A percentile compares a stretch with the other conserved stretches of the same genome.
Conservation (phyloP, 1,284 basidiomycete species). For the Phenoliferia sp. region DNA sequence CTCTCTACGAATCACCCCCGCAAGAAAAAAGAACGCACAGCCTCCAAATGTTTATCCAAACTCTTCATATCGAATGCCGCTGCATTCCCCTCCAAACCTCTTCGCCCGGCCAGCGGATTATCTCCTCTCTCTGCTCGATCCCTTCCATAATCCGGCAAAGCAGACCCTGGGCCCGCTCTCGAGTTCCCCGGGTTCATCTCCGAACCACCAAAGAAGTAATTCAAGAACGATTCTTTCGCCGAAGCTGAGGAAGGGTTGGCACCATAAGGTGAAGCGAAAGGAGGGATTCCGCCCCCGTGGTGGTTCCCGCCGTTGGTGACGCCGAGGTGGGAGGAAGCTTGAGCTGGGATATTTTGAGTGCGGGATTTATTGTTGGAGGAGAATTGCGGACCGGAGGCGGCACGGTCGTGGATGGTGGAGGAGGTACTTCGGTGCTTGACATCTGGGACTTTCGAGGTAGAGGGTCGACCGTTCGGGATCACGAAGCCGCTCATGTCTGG, state of each 20-base stretch:
- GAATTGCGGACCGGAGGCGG: conserved; percentile 41
- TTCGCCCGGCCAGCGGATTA: conserved; percentile 48
- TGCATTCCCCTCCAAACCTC: conserved; percentile 65
- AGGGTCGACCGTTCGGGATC: conserved; percentile 49
- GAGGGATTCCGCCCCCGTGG: conserved; percentile 9
- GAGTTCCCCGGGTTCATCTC: conserved; percentile 48
- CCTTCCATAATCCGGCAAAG: not conserved
- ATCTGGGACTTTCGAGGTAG: conserved; percentile 37
- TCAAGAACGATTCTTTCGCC: conserved; percentile 83
- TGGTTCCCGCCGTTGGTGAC: not conserved
- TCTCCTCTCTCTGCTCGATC: conserved; percentile 42
- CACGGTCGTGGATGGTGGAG: conserved; percentile 69
- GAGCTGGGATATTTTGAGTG: not conserved
- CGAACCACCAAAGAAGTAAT: conserved; percentile 87
- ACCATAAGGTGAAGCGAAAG: conserved; percentile 35
- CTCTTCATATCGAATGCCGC: conserved; percentile 99
- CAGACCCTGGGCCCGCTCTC: not conserved
- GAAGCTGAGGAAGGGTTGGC: conserved; percentile 48
- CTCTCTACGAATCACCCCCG: not conserved
- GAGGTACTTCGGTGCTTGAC: conserved; percentile 70
- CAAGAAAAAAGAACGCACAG: conserved; percentile 22
- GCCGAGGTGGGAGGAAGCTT: not conserved
- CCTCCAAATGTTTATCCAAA: conserved; percentile 72
- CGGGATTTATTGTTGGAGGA: conserved; percentile 17
- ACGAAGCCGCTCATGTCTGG: conserved; percentile 39